These are phyloP conservation scores for Puccinia horiana DNA, from an alignment of 1,284 basidiomycete genomes.

Conservation along the genomic window DNA sequence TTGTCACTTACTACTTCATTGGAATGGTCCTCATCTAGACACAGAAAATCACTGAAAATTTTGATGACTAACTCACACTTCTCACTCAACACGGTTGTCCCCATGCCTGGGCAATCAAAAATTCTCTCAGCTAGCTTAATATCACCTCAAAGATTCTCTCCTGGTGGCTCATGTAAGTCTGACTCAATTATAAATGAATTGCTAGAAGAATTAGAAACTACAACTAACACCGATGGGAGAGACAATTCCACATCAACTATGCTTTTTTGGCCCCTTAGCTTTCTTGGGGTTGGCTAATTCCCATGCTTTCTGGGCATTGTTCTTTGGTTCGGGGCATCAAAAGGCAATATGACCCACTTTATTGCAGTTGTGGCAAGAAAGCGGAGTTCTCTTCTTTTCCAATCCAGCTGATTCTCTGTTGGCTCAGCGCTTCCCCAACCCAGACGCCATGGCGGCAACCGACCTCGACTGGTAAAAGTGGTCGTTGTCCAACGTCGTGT, in stretches of 20 bases:
- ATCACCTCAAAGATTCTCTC: neutral
- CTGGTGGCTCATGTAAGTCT: neutral
- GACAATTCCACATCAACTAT: neutral
- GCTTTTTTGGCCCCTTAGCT: too few species aligned
- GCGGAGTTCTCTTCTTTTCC: neutral
- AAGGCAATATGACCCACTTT: neutral
- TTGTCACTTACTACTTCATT: neutral
- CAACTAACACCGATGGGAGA: neutral
- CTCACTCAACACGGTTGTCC: neutral
- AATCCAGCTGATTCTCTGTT: neutral
- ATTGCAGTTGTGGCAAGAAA: neutral
- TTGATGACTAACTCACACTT: neutral
- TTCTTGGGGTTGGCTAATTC: neutral
- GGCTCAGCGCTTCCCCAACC: neutral
- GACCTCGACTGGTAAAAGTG: neutral
- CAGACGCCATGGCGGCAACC: neutral
- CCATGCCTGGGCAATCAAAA: constrained; percentile 1
- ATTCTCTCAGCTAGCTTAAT: neutral
- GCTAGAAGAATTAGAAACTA: neutral
- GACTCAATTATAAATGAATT: neutral
- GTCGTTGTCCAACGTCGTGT: neutral
- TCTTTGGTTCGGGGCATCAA: neutral
- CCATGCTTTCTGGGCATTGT: neutral
- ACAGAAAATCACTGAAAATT: neutral
- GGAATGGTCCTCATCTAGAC: neutral